Conservation (phyloP, 164 flowering plant genomes). For the Magnolia changhungtana region DNA sequence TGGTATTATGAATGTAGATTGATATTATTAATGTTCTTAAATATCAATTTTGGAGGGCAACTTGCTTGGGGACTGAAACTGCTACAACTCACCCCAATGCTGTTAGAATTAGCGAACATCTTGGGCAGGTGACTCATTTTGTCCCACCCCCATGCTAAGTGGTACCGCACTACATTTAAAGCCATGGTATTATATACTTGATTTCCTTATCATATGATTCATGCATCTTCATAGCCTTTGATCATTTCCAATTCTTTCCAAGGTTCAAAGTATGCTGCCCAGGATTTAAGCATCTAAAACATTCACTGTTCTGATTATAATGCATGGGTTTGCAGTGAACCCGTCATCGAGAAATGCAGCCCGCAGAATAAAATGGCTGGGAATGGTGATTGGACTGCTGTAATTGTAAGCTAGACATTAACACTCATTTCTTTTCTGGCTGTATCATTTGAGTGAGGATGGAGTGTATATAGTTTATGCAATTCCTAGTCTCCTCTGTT, state of each 20-base stretch:
- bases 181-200: background rate
- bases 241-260: background rate
- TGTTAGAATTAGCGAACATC: too few species aligned
- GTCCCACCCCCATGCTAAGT: too few species aligned
- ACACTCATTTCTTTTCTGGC: background rate
- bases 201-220: slow-evolving; percentile 1
- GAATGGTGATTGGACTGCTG: slow-evolving; percentile 58
- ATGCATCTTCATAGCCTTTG: background rate
- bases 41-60: too few species aligned
- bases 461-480: background rate
- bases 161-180: too few species aligned
- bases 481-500: background rate
- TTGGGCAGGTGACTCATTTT: too few species aligned
- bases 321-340: slow-evolving; percentile 57
- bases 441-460: background rate
- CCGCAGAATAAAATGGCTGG: slow-evolving; percentile 30
- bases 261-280: background rate
- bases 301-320: background rate
- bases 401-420: slow-evolving; percentile 50
- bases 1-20: too few species aligned
- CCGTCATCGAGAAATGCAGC: slow-evolving; percentile 51
- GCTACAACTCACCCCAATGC: too few species aligned
- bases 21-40: too few species aligned
- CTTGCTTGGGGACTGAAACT: too few species aligned
- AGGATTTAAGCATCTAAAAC: background rate